Evolutionary conservation across 768 basidiomycete genomes (phyloP).

Genomic region (Russula lepida): DNA sequence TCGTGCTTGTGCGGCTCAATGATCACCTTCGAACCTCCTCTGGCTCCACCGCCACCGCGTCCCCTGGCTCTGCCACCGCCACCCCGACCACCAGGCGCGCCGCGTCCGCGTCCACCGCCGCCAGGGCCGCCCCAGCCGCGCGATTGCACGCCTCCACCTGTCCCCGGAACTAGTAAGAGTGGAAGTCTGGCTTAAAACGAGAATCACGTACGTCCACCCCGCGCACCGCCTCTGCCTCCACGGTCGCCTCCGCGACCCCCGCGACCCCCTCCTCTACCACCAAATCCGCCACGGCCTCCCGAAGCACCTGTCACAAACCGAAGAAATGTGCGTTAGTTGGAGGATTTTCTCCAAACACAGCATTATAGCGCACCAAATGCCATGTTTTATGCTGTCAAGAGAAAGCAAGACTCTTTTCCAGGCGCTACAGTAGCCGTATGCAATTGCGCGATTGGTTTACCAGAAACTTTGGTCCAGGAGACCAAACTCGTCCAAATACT

Average conservation of each 20-base stretch:
- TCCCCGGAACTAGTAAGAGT: slow-evolving; percentile 1
- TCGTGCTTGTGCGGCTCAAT: slow-evolving; percentile 92
- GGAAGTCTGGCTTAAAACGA: background rate
- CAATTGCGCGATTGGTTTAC: background rate
- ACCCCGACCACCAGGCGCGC: slow-evolving; percentile 38
- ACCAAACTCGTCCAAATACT: background rate
- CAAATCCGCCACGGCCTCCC: slow-evolving; percentile 62
- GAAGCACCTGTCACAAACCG: slow-evolving; percentile 37
- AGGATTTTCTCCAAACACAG: background rate
- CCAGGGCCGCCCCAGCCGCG: slow-evolving; percentile 23
- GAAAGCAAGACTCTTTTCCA: background rate
- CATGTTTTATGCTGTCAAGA: slow-evolving; percentile 21
- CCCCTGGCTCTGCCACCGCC: slow-evolving; percentile 51
- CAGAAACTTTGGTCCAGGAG: background rate
- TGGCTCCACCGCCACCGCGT: slow-evolving; percentile 79
- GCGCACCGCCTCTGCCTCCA: slow-evolving; percentile 28
- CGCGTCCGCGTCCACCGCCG: slow-evolving; percentile 26
- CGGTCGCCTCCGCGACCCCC: slow-evolving; percentile 32
- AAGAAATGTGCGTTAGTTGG: background rate
- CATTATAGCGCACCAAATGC: slow-evolving; percentile 26
- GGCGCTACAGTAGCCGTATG: background rate
- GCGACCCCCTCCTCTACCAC: slow-evolving; percentile 24
- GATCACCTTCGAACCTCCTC: slow-evolving; percentile 80
- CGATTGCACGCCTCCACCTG: slow-evolving; percentile 26
- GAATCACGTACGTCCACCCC: slow-evolving; percentile 21